Evolutionary conservation across 176 grass and related monocot genomes (phyloP).

Genomic region (Ampelocalamus luodianensis): DNA sequence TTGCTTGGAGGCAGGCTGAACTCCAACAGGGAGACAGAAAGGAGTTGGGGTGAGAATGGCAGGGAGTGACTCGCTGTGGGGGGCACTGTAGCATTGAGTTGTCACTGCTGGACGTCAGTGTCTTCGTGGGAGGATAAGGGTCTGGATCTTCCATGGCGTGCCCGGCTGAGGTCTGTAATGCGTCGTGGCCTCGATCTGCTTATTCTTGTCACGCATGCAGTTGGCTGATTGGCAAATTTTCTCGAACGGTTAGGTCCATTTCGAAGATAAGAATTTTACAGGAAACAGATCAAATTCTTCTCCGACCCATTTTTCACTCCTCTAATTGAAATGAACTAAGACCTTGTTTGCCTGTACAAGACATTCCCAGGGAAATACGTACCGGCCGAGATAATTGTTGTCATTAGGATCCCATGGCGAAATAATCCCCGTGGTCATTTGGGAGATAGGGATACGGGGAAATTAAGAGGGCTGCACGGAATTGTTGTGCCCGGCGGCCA

Average conservation of each 20-base stretch:
- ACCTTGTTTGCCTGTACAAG: no score
- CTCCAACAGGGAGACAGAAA: slow-evolving; percentile 37
- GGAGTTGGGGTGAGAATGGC: slow-evolving; percentile 32
- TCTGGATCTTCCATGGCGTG: background rate
- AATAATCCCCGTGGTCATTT: no score
- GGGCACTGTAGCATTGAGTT: slow-evolving; percentile 31
- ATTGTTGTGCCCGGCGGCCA: no score
- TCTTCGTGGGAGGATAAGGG: no score
- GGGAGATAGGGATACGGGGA: no score
- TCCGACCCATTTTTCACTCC: background rate
- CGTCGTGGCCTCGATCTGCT: background rate
- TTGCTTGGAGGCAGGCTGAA: background rate
- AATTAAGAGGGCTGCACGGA: no score
- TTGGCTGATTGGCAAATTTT: background rate
- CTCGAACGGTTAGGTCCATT: background rate
- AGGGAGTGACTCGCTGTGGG: background rate
- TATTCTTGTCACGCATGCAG: background rate
- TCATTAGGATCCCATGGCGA: no score
- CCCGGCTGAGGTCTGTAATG: background rate
- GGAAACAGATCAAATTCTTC: background rate
- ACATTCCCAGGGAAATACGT: no score
- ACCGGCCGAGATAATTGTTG: no score
- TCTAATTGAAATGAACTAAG: no score
- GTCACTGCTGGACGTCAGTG: slow-evolving; percentile 24
- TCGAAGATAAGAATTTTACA: background rate